Percentiles rank a stretch among this genome's conserved stretches.
Evolutionary conservation across 192 early-diverging fungal genomes (phyloP).

Genomic region (Mortierella alpina): DNA sequence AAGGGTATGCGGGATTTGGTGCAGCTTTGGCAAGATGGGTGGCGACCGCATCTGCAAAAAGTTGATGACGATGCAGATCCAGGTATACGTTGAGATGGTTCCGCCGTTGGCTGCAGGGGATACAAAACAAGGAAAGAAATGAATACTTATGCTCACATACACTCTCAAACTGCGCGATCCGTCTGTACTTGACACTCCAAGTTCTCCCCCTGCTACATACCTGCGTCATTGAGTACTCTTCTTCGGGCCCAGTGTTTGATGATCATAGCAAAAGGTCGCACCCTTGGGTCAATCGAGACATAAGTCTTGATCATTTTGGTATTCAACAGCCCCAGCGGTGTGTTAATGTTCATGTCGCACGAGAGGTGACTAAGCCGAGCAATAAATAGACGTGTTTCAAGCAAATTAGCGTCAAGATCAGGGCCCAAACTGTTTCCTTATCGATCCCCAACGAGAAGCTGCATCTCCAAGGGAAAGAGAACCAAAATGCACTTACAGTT

Average conservation of each 20-base stretch:
- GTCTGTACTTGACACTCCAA: not conserved
- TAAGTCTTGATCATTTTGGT: conserved; percentile 91
- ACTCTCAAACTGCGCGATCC: not conserved
- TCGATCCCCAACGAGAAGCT: not conserved
- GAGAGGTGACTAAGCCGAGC: conserved; percentile 66
- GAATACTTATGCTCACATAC: not conserved
- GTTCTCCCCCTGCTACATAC: conserved; percentile 42
- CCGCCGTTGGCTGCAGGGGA: conserved; percentile 83
- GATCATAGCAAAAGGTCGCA: conserved; percentile 91
- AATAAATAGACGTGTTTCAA: not conserved
- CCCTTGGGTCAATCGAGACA: conserved; percentile 87
- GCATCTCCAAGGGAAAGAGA: not conserved
- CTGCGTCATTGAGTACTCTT: conserved; percentile 89
- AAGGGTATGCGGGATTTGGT: conserved; percentile 60
- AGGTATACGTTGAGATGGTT: conserved; percentile 93
- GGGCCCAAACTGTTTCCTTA: not conserved
- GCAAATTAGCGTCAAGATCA: not conserved
- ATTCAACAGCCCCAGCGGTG: conserved; percentile 89
- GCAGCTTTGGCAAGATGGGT: conserved; percentile 89
- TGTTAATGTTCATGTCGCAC: conserved; percentile 96
- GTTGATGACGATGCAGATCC: conserved; percentile 93
- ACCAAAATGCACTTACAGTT: conserved; percentile 68
- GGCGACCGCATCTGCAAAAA: conserved; percentile 92
- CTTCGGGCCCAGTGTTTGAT: conserved; percentile 94
- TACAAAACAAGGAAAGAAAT: not conserved